Evolutionary conservation across 768 basidiomycete genomes (phyloP).

Genomic region (Botryobasidium botryosum): DNA sequence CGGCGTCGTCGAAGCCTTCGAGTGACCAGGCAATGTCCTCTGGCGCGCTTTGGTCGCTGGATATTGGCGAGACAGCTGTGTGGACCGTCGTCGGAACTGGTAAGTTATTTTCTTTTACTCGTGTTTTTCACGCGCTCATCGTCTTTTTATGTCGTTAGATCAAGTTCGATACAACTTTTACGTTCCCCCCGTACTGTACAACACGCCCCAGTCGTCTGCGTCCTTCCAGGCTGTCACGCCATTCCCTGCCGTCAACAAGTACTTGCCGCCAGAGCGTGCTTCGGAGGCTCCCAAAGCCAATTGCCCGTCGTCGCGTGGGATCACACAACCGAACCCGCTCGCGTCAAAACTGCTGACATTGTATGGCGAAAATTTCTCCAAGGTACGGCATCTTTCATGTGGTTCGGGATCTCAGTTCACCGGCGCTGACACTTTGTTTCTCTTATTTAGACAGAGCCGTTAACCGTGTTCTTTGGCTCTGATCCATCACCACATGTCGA

Average conservation of each 20-base stretch:
- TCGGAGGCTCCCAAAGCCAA: constrained; percentile 65
- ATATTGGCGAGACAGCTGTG: constrained; percentile 84
- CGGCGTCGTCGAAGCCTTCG: constrained; percentile 46
- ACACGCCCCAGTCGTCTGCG: constrained; percentile 4
- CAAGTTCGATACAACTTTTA: constrained; percentile 91
- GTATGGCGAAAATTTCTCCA: constrained; percentile 80
- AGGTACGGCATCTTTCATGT: no score
- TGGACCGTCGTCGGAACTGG: constrained; percentile 92
- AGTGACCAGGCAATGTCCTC: constrained; percentile 34
- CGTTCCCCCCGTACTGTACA: constrained; percentile 60
- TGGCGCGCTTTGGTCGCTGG: constrained; percentile 73
- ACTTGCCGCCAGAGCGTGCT: constrained; percentile 77
- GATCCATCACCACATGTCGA: constrained; percentile 79
- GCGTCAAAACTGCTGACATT: constrained; percentile 68
- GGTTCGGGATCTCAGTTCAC: no score
- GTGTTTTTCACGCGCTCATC: constrained; percentile 12
- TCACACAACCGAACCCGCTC: constrained; percentile 58
- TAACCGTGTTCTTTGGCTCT: constrained; percentile 72
- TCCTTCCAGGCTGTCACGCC: constrained; percentile 45
- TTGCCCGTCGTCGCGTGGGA: constrained; percentile 31
- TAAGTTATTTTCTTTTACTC: constrained; percentile 21
- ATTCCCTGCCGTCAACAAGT: constrained; percentile 77
- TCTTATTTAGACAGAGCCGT: constrained; percentile 59
- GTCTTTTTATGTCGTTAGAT: constrained; percentile 28
- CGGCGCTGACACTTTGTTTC: no score